Conservation (phyloP, 306 rosid genomes). For the Cucurbita moschata region DNA sequence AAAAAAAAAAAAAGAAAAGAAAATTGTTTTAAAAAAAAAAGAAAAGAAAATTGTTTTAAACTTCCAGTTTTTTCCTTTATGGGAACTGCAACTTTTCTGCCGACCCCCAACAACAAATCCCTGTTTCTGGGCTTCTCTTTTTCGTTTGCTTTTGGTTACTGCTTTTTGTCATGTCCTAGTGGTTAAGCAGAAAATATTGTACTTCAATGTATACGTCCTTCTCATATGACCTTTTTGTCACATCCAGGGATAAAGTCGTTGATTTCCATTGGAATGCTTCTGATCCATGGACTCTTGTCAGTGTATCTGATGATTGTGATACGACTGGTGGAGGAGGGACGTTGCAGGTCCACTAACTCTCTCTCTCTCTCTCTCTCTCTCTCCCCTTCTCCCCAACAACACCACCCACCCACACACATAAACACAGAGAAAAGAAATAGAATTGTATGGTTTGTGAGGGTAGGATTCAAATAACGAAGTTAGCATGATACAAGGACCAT, state of each 20-base stretch:
- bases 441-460: neutral
- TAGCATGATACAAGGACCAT: neutral
- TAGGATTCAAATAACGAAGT: neutral
- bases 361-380: neutral
- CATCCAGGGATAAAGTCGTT: conserved; percentile 77
- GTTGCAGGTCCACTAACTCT: conserved; percentile 47
- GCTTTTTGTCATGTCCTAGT: too few relatives aligned
- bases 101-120: too few relatives aligned
- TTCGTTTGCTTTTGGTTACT: too few relatives aligned
- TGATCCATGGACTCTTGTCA: conserved; percentile 96
- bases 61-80: too few relatives aligned
- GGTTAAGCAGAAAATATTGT: too few relatives aligned
- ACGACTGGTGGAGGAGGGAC: conserved; percentile 99
- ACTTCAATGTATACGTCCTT: neutral
- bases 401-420: neutral
- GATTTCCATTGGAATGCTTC: conserved; percentile 91
- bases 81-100: too few relatives aligned
- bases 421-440: neutral
- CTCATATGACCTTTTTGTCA: neutral
- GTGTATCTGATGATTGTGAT: conserved; percentile 96
- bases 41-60: too few relatives aligned
- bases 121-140: too few relatives aligned
- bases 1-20: too few relatives aligned
- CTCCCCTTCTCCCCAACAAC: neutral
- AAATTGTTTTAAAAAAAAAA: too few relatives aligned